Conservation (phyloP, 169 alveolate genomes). For the Plasmodium berghei region DNA sequence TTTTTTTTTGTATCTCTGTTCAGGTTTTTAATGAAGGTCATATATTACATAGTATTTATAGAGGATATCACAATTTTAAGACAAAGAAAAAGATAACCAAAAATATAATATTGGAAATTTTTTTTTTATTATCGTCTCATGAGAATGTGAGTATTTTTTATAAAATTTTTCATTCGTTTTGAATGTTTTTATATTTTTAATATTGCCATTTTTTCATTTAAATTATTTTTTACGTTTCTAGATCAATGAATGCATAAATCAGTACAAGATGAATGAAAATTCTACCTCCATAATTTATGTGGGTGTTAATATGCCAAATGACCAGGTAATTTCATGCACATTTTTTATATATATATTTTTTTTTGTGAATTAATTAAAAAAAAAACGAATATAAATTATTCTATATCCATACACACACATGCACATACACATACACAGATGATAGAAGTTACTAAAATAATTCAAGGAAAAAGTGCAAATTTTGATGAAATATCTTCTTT, state of each 20-base stretch:
- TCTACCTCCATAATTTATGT: constrained; percentile 64
- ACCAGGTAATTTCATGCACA: constrained; percentile 8
- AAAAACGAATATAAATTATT: not conserved
- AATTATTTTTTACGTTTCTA: not conserved
- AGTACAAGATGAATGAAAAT: constrained; percentile 32
- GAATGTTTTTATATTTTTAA: not conserved
- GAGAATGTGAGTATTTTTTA: constrained; percentile 35
- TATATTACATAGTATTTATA: constrained; percentile 62
- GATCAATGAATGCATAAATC: constrained; percentile 57
- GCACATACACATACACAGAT: constrained; percentile 5
- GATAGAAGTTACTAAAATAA: not conserved
- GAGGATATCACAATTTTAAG: constrained; percentile 29
- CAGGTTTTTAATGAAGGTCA: constrained; percentile 54
- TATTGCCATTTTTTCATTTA: not conserved
- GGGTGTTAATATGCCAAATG: constrained; percentile 40
- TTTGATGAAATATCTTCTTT: constrained; percentile 28
- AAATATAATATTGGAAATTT: constrained; percentile 44
- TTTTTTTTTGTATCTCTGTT: not conserved
- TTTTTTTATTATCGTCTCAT: constrained; percentile 49
- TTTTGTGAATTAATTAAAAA: not conserved
- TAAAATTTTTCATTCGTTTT: not conserved
- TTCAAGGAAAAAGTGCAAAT: constrained; percentile 18
- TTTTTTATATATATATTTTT: not conserved
- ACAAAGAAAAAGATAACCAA: constrained; percentile 50
- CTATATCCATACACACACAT: not conserved